A percentile compares a stretch with the other conserved stretches of the same genome.
Evolutionary conservation across 169 alveolate genomes (phyloP).

Genomic region (Perkinsus marinus): DNA sequence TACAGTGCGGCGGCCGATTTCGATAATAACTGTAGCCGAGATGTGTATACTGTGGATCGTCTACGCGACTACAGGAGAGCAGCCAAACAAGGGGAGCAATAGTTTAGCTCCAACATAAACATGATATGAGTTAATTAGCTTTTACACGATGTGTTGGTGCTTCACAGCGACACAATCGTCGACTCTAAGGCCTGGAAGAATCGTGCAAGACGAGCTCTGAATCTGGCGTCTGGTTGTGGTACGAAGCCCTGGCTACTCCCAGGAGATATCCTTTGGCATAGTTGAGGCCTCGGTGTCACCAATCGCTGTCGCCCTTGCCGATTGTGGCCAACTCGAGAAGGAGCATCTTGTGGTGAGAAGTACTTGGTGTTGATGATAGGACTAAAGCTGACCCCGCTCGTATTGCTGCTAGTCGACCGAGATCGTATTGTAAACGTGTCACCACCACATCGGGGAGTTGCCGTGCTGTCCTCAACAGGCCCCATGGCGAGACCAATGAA

Average conservation of each 20-base stretch:
- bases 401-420: not conserved
- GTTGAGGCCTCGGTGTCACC: not conserved
- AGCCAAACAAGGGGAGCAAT: too few relatives aligned
- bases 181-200: not conserved
- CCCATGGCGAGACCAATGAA: not conserved
- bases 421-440: not conserved
- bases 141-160: too few relatives aligned
- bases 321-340: not conserved
- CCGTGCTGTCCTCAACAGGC: not conserved
- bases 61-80: too few relatives aligned
- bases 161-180: not conserved
- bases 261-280: not conserved
- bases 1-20: too few relatives aligned
- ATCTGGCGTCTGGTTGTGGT: not conserved
- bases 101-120: too few relatives aligned
- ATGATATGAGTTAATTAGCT: too few relatives aligned
- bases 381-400: not conserved
- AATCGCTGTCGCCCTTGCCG: not conserved
- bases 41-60: too few relatives aligned
- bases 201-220: not conserved
- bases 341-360: not conserved
- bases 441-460: not conserved
- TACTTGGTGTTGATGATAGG: not conserved
- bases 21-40: too few relatives aligned
- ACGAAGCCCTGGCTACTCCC: not conserved